Base-by-base conservation (phyloP, 306 rosid genomes). In the Quillaja saponaria region DNA sequence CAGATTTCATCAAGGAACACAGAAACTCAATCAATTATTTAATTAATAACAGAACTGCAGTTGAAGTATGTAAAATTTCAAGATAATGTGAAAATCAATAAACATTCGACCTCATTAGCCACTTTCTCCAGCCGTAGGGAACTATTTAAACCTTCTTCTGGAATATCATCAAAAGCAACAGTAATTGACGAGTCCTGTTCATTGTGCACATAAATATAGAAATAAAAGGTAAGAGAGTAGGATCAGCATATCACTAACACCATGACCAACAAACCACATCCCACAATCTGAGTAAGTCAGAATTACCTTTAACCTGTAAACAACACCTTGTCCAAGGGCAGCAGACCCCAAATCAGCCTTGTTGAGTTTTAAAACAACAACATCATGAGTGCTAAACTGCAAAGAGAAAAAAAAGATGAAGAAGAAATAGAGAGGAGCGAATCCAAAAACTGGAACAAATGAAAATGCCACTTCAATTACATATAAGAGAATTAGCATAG, bases 281-380 rank as follows among this genome's bases (percentile, higher is more conserved):
- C 64, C 45, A 28, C 11, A 38, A 18, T 53, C 55, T 39, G 55
- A 75, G 39, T 44, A 55, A 52, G 58, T 56, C 13, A 8, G 7
- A 71, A 44, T 35, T 86, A 88, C 98, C 96, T 92, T 92, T 58
- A 86, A 76, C 45, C 94, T 81, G 77, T 88, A 92, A 74, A 89
- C 98, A 12, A 92, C 96, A 57, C 98, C 98, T 82, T 88, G 98
- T 44, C 95, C 98, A 62, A 92, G 96, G 40, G 95, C 87, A 69
- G 96, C 78, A 67, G 94, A 81, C 58, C 95, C 98, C 65, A 86
- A 68, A 76, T 89, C 98, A 71, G 98, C 87, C 80, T 88, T 92
- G 77, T 85, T 92, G 56, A 87, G 95, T 81, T 82, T 92, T 67
- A 92, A 67, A 78, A 92, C 94, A 42, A 92, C 96, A 69, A 92